Evolutionary conservation across 805 yeast genomes (phyloP).

Genomic region (Spathaspora sp.): DNA sequence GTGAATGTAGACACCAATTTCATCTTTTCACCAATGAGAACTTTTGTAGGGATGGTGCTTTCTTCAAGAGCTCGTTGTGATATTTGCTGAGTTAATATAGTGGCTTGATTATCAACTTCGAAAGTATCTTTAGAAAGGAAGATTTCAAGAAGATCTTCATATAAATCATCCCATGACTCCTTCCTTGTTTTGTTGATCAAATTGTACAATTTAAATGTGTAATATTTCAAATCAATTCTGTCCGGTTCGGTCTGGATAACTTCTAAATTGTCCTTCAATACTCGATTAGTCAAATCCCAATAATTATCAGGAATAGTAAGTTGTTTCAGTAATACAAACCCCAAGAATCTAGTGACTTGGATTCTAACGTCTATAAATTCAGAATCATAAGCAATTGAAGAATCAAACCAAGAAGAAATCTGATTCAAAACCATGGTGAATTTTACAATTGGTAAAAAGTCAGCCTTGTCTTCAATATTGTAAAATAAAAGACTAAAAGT

Average conservation of each 20-base stretch:
- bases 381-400: constrained; percentile 57
- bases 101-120: background rate
- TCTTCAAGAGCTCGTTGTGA: constrained; percentile 2
- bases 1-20: constrained; percentile 19
- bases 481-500: constrained; percentile 45
- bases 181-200: background rate
- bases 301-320: constrained; percentile 25
- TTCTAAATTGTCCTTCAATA: constrained; percentile 44
- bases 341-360: constrained; percentile 46
- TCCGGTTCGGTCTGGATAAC: constrained; percentile 35
- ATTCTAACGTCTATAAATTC: constrained; percentile 51
- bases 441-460: constrained; percentile 61
- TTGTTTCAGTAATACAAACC: constrained; percentile 12
- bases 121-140: background rate
- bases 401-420: constrained; percentile 55
- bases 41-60: constrained; percentile 17
- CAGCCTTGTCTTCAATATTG: constrained; percentile 27
- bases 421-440: constrained; percentile 57
- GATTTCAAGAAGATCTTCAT: constrained; percentile 3
- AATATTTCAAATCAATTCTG: constrained; percentile 42
- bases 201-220: constrained; percentile 40
- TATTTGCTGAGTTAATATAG: background rate
- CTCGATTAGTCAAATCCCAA: constrained; percentile 30
- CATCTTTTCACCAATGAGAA: constrained; percentile 23
- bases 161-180: background rate